These are phyloP conservation scores for Carex myosuroides DNA, from an alignment of 176 grass and related monocot genomes.

Conservation along the genomic window DNA sequence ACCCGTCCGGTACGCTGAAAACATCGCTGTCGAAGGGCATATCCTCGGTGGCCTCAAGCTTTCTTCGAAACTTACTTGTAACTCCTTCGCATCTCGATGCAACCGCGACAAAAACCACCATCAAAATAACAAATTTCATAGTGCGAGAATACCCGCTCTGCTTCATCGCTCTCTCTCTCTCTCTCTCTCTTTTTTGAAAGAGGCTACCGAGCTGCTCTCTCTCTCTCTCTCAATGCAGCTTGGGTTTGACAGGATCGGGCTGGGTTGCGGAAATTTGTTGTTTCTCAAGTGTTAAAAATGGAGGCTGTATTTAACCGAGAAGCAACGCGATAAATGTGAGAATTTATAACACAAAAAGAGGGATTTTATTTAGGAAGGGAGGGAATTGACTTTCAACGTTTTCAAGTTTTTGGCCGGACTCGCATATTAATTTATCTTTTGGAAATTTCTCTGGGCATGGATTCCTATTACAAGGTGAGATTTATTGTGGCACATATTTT, in stretches of 20 bases:
- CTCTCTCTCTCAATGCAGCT: background rate
- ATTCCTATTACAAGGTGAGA: background rate
- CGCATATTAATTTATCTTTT: background rate
- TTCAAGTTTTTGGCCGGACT: background rate
- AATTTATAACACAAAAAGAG: too few species aligned
- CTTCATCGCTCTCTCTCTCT: background rate
- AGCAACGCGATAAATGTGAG: background rate
- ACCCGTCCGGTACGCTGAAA: conserved; percentile 29
- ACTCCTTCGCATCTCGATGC: conserved; percentile 23
- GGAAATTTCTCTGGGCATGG: background rate
- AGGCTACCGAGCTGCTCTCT: background rate
- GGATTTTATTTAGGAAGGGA: background rate
- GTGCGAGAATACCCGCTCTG: background rate
- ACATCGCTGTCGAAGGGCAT: conserved; percentile 35
- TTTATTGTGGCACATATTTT: background rate
- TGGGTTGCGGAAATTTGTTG: background rate
- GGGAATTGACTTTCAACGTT: background rate
- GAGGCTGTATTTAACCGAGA: background rate
- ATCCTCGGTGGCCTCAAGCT: conserved; percentile 18
- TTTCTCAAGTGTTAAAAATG: background rate
- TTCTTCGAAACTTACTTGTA: conserved; percentile 31
- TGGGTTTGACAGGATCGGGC: background rate
- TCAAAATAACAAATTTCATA: background rate
- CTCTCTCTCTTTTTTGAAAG: too few species aligned
- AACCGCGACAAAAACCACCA: conserved; percentile 8